These are phyloP conservation scores for cucumber (Cucumis sativus) DNA, from an alignment of 306 rosid species.

Conservation along the genomic window Cucumber_9930_V3 NC_026657.2:28172001-28172500, in stretches of 20 bases:
- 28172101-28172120: conserved; percentile 70
- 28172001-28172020: conserved; percentile 31
- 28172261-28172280: too few species aligned
- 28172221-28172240: neutral
- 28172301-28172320: neutral
- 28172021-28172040: conserved; percentile 12
- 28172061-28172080: conserved; percentile 35
- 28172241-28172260: too few species aligned
- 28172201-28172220: neutral
- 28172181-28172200: conserved; percentile 55
- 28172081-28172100: conserved; percentile 53
- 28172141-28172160: conserved; percentile 82
- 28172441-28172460: conserved; percentile 87
- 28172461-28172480: conserved; percentile 78
- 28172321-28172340: neutral
- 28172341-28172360: neutral
- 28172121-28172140: conserved; percentile 60
- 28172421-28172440: conserved; percentile 77
- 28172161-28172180: conserved; percentile 73
- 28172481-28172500: conserved; percentile 23
- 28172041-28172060: neutral
- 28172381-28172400: conserved; percentile 69
- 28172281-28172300: too few species aligned
- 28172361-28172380: conserved; percentile 26
- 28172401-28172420: conserved; percentile 87